Percentiles rank a stretch among this genome's conserved stretches.
Conservation (phyloP, 2,329 filamentous ascomycete species). For the Neofusicoccum sp. region DNA sequence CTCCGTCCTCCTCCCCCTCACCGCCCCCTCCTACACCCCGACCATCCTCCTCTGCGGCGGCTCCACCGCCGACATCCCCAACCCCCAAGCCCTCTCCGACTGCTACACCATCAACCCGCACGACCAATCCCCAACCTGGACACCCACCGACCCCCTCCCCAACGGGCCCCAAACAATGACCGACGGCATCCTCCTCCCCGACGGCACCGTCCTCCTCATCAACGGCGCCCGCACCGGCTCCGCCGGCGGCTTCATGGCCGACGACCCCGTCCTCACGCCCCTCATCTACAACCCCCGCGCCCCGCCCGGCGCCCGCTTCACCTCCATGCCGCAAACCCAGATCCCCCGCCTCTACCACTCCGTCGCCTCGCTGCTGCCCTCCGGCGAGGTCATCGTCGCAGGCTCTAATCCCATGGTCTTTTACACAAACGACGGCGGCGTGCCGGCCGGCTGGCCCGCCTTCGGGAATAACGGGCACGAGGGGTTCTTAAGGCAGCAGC, state of each 20-base stretch:
- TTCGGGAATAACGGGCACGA: conserved; percentile 15
- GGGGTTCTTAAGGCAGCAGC: conserved; percentile 14
- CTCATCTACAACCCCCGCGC: conserved; percentile 9
- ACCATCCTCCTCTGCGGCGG: conserved; percentile 17
- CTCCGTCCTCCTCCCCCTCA: conserved; percentile 10
- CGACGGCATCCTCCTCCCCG: conserved; percentile 6
- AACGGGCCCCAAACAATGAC: conserved; percentile 15
- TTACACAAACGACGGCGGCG: conserved; percentile 37
- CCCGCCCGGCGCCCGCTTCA: not conserved
- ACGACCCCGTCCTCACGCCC: conserved; percentile 3
- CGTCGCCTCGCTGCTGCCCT: conserved; percentile 51
- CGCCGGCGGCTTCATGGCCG: conserved; percentile 10
- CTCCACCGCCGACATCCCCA: conserved; percentile 13
- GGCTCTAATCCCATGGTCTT: conserved; percentile 52
- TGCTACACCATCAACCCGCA: conserved; percentile 13
- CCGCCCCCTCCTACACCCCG: not conserved
- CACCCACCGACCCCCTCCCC: not conserved
- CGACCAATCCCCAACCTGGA: not conserved
- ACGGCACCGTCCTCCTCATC: conserved; percentile 13
- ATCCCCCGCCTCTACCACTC: conserved; percentile 52
- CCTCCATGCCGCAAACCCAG: conserved; percentile 23
- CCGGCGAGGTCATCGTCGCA: conserved; percentile 55
- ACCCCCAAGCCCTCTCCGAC: conserved; percentile 14
- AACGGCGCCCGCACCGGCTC: conserved; percentile 16
- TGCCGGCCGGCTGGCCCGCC: conserved; percentile 7